Conservation (phyloP, 23 red algal species). For the Gracilaria caudata region DNA sequence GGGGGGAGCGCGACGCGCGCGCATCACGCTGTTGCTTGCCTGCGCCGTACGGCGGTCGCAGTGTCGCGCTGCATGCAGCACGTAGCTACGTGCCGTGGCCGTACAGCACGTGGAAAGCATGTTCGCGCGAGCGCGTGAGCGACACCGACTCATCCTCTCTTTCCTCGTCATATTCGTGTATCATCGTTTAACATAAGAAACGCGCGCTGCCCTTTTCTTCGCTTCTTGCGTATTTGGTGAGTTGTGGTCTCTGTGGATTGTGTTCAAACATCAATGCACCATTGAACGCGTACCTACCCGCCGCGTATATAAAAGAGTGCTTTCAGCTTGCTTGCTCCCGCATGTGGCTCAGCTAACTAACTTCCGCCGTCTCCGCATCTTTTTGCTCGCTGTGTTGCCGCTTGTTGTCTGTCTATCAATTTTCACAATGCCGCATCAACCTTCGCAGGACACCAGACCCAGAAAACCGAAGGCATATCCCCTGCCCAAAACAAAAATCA, state of each 20-base stretch:
- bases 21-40: neutral
- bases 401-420: too few relatives aligned
- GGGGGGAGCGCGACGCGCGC: too few relatives aligned
- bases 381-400: too few relatives aligned
- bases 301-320: neutral
- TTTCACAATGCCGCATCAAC: conserved; percentile 6
- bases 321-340: too few relatives aligned
- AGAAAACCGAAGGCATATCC: neutral
- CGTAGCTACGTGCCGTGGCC: too few relatives aligned
- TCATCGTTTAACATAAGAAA: neutral
- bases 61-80: neutral
- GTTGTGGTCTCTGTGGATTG: too few relatives aligned
- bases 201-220: neutral
- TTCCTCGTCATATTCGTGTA: conserved; percentile 45
- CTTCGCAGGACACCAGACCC: conserved; percentile 17
- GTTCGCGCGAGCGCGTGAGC: too few relatives aligned
- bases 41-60: neutral
- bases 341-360: too few relatives aligned
- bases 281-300: too few relatives aligned
- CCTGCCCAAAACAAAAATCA: conserved; percentile 10
- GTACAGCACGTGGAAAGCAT: neutral
- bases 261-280: conserved; percentile 13
- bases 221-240: neutral
- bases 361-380: too few relatives aligned
- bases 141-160: neutral